Evolutionary conservation across 805 yeast species (phyloP).

Genomic region (Saccharomyces mikatae): DNA sequence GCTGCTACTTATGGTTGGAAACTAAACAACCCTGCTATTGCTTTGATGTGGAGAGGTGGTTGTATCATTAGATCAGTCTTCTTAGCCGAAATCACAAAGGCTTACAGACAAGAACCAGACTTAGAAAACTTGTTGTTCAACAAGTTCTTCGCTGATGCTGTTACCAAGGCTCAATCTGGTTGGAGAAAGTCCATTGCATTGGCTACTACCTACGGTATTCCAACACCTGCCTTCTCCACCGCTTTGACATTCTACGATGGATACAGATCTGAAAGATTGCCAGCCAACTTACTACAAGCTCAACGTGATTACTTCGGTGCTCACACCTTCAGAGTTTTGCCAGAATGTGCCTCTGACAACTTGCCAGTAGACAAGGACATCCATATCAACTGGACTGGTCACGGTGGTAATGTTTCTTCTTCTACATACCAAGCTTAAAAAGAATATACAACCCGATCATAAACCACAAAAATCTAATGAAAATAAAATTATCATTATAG

Average conservation of each 20-base stretch:
- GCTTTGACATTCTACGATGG: constrained; percentile 98
- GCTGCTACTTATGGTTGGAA: constrained; percentile 96
- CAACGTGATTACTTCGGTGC: constrained; percentile 99
- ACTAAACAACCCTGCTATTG: constrained; percentile 95
- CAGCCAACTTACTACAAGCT: constrained; percentile 97
- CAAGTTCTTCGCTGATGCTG: constrained; percentile 88
- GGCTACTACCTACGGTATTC: constrained; percentile 81
- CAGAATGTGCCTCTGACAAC: constrained; percentile 68
- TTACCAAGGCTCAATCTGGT: constrained; percentile 85
- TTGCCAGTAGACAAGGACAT: constrained; percentile 76
- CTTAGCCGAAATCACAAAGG: constrained; percentile 93
- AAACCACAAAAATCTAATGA: neutral
- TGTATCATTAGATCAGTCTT: constrained; percentile 98
- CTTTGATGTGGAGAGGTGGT: constrained; percentile 99
- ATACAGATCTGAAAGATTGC: constrained; percentile 89
- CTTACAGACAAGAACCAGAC: constrained; percentile 88
- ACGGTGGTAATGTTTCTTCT: constrained; percentile 96
- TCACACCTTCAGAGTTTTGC: constrained; percentile 93
- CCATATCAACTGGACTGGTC: constrained; percentile 99
- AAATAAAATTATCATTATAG: neutral
- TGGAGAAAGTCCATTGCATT: constrained; percentile 86
- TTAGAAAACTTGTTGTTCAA: constrained; percentile 92
- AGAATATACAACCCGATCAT: neutral
- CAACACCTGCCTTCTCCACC: constrained; percentile 95
- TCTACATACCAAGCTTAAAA: constrained; percentile 82